phyloP scores from a whole-genome alignment of 2,329 filamentous ascomycete species.

The Periconia digitata region DNA sequence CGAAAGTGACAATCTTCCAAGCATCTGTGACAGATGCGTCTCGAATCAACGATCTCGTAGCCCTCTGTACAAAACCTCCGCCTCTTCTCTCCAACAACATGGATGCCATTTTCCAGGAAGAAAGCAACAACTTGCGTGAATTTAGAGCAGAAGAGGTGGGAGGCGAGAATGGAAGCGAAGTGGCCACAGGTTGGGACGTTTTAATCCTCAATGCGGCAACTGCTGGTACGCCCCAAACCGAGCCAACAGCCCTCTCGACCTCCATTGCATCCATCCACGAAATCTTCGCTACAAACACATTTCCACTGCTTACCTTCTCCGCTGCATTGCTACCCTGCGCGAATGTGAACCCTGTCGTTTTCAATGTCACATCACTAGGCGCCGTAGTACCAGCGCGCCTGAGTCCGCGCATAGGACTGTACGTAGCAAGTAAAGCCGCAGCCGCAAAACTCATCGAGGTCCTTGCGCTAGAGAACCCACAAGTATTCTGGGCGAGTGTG shows the following conservation, averaged over 20 bases:
- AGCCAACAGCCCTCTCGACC: too few species aligned
- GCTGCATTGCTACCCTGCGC: not conserved
- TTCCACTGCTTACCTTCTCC: not conserved
- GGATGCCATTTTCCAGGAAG: too few species aligned
- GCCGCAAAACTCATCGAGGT: slow-evolving; percentile 32
- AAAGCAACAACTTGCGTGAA: too few species aligned
- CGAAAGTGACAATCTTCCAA: not conserved
- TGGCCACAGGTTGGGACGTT: not conserved
- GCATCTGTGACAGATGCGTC: slow-evolving; percentile 13
- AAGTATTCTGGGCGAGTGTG: not conserved
- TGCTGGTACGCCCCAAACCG: too few species aligned
- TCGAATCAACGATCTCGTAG: not conserved
- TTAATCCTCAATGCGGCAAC: not conserved
- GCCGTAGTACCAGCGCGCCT: slow-evolving; percentile 12
- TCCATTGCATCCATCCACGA: too few species aligned
- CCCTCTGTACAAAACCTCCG: too few species aligned
- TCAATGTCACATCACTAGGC: slow-evolving; percentile 11
- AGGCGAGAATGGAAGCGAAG: not conserved
- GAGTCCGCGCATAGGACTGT: not conserved
- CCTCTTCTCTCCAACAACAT: slow-evolving; percentile 8
- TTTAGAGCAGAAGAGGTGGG: too few species aligned
- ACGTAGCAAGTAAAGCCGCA: slow-evolving; percentile 30
- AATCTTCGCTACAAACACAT: not conserved
- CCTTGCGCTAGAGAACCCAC: slow-evolving; percentile 34
- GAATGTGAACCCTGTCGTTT: not conserved